Percentiles rank a stretch among this genome's conserved stretches.
These are phyloP conservation scores for Cruciata laevipes DNA, from an alignment of 257 asterid genomes.

Conservation along the genomic window DNA sequence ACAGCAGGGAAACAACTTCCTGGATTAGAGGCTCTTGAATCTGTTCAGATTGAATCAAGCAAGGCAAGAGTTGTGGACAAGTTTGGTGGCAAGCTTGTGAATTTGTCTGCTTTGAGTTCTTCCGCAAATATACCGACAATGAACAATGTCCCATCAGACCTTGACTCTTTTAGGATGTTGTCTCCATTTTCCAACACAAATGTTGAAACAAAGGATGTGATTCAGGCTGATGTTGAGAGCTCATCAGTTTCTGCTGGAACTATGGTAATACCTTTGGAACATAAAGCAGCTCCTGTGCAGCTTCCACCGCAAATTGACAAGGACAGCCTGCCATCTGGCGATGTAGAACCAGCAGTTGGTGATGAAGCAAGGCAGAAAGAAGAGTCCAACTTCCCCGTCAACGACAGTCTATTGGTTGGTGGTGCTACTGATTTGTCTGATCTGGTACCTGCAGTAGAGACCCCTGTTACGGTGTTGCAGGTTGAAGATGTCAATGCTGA, in stretches of 20 bases:
- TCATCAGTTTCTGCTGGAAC: conserved; percentile 13
- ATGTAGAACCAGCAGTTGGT: conserved; percentile 26
- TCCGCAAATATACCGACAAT: too few species aligned
- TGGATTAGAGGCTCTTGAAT: conserved; percentile 25
- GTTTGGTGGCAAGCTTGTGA: too few species aligned
- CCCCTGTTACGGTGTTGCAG: conserved; percentile 10
- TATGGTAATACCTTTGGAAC: conserved; percentile 25
- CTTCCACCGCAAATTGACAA: conserved; percentile 15
- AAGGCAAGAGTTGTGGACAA: conserved; percentile 8
- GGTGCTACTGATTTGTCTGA: conserved; percentile 25
- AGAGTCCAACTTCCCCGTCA: conserved; percentile 69
- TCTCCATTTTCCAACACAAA: background rate
- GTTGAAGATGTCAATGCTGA: conserved; percentile 18
- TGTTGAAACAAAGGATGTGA: conserved; percentile 11
- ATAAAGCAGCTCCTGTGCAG: conserved; percentile 19
- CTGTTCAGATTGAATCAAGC: background rate
- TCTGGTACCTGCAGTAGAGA: background rate
- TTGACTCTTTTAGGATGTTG: background rate
- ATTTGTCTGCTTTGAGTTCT: too few species aligned
- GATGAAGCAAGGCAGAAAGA: conserved; percentile 33
- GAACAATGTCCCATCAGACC: too few species aligned
- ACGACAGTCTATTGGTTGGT: conserved; percentile 54
- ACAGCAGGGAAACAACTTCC: conserved; percentile 12
- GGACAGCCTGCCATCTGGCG: conserved; percentile 21
- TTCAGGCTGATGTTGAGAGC: conserved; percentile 18